phyloP scores from a whole-genome alignment of 768 basidiomycete genomes.

The Suillus subalutaceus region DNA sequence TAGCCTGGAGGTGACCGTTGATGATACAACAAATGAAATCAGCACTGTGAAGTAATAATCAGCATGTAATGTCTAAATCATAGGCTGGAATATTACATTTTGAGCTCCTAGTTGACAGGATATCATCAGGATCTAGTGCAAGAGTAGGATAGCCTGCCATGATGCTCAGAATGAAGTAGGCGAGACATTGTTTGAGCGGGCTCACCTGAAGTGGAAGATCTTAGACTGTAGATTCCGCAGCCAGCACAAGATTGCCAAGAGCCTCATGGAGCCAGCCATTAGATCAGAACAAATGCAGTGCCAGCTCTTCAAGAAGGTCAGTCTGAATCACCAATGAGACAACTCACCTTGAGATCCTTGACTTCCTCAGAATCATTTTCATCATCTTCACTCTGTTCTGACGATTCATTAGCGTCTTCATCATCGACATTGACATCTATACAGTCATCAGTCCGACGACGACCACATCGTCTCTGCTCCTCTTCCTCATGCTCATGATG shows the following conservation, averaged over 20 bases:
- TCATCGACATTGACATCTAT: slow-evolving; percentile 61
- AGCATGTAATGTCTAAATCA: neutral
- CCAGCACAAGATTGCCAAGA: too few species aligned
- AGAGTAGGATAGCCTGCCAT: neutral
- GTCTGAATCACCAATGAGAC: neutral
- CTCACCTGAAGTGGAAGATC: too few species aligned
- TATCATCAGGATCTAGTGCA: neutral
- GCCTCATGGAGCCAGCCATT: too few species aligned
- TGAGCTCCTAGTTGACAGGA: neutral
- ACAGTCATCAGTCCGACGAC: slow-evolving; percentile 36
- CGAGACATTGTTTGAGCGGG: too few species aligned
- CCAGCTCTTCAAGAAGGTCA: too few species aligned
- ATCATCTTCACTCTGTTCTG: slow-evolving; percentile 52
- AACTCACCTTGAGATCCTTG: slow-evolving; percentile 73
- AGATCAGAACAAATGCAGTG: too few species aligned
- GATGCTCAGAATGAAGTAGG: too few species aligned
- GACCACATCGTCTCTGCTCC: too few species aligned
- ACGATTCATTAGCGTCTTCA: slow-evolving; percentile 46
- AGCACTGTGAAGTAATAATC: neutral
- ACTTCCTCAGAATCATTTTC: slow-evolving; percentile 74
- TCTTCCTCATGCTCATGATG: too few species aligned
- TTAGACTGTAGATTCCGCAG: too few species aligned
- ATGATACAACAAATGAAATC: neutral
- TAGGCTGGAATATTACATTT: neutral
- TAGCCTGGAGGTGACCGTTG: neutral